A percentile compares a stretch with the other conserved stretches of the same genome.
Evolutionary conservation across 768 basidiomycete species (phyloP).

Genomic region (Auricularia auricula-judae): DNA sequence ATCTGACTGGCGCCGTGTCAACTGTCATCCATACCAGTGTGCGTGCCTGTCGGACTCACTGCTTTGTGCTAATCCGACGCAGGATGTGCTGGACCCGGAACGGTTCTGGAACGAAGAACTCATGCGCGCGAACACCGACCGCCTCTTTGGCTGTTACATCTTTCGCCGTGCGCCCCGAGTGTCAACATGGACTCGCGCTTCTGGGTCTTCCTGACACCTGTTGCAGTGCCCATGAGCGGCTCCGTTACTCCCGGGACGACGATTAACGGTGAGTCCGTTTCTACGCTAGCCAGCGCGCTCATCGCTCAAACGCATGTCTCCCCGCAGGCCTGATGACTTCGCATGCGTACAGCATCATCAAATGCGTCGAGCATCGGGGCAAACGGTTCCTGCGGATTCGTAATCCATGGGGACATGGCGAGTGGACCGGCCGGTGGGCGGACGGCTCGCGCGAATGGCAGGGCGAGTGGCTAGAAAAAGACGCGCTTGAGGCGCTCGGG

Average conservation of each 20-base stretch:
- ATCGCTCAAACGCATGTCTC: constrained; percentile 5
- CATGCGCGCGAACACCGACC: constrained; percentile 36
- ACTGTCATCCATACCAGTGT: constrained; percentile 8
- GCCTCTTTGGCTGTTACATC: constrained; percentile 43
- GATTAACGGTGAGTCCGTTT: background rate
- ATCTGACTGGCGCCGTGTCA: constrained; percentile 30
- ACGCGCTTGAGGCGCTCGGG: constrained; percentile 26
- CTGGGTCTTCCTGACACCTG: background rate
- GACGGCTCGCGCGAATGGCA: constrained; percentile 52
- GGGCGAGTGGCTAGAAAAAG: constrained; percentile 31
- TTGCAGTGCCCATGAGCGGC: no score
- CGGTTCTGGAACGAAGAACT: constrained; percentile 47
- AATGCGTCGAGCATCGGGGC: constrained; percentile 32
- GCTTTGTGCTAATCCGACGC: background rate
- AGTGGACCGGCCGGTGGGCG: constrained; percentile 41
- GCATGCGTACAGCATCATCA: constrained; percentile 39
- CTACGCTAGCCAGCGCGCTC: background rate
- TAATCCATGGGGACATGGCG: constrained; percentile 41
- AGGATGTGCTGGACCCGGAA: constrained; percentile 41
- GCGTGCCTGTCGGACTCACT: background rate
- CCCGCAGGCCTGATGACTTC: background rate
- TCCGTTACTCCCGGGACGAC: no score
- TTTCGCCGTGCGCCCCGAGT: background rate
- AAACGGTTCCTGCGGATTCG: constrained; percentile 38
- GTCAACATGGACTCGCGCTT: background rate